Conservation (phyloP, 73 alveolate species). For the Paramecium primaurelia region DNA sequence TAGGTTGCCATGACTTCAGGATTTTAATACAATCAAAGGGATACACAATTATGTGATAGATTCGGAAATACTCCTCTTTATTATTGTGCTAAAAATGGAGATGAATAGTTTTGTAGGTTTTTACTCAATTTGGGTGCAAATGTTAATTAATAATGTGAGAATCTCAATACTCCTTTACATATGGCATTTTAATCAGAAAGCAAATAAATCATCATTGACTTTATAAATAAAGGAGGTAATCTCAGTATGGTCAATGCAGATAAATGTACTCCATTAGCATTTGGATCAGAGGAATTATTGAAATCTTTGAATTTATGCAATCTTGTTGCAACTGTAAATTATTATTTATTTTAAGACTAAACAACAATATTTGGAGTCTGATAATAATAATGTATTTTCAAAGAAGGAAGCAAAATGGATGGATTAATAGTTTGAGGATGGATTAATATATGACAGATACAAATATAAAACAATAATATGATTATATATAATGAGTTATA, state of each 20-base stretch:
- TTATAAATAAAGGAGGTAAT: slow-evolving; percentile 38
- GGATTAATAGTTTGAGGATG: neutral
- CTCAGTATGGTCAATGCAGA: slow-evolving; percentile 33
- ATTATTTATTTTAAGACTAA: neutral
- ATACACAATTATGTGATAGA: slow-evolving; percentile 42
- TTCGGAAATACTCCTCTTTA: slow-evolving; percentile 48
- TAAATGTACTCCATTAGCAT: slow-evolving; percentile 51
- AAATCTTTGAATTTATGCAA: neutral
- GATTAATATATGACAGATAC: neutral
- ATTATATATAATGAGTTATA: neutral
- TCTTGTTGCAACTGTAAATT: neutral
- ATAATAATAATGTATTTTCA: neutral
- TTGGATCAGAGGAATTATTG: neutral
- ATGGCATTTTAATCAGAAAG: slow-evolving; percentile 54
- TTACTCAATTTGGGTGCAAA: slow-evolving; percentile 55
- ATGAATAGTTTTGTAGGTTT: slow-evolving; percentile 44
- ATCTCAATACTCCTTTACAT: slow-evolving; percentile 59
- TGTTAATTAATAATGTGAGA: slow-evolving; percentile 45
- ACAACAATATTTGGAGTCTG: neutral
- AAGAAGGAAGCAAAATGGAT: neutral
- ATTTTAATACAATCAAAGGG: slow-evolving; percentile 12
- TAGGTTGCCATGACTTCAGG: slow-evolving; percentile 18
- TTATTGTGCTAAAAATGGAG: slow-evolving; percentile 61
- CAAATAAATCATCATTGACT: slow-evolving; percentile 39
- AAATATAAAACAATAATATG: neutral